Evolutionary conservation across 257 asterid genomes (phyloP).

Genomic region (Capsicum baccatum): DNA sequence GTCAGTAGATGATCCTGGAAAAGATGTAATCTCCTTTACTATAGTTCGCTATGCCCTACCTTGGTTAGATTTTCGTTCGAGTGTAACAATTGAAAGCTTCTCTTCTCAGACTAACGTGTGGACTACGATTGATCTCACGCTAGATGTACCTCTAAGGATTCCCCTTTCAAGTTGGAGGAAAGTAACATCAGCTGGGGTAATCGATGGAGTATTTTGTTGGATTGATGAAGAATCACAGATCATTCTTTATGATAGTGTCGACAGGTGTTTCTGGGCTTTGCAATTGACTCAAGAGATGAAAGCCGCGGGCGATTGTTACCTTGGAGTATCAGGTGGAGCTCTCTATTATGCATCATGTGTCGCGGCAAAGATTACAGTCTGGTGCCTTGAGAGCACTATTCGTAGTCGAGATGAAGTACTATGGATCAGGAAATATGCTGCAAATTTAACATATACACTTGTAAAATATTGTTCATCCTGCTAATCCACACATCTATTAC

Average conservation of each 20-base stretch:
- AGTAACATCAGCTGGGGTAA: too few species aligned
- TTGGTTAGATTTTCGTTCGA: neutral
- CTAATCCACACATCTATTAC: neutral
- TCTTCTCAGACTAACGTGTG: too few species aligned
- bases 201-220: neutral
- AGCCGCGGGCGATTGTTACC: neutral
- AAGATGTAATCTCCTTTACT: neutral
- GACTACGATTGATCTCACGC: too few species aligned
- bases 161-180: too few species aligned
- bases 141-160: too few species aligned
- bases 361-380: neutral
- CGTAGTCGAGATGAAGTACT: neutral
- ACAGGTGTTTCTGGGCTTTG: neutral
- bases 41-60: neutral
- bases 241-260: neutral
- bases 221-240: neutral
- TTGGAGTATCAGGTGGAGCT: neutral
- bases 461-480: neutral
- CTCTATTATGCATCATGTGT: neutral
- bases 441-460: neutral
- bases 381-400: neutral
- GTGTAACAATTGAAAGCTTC: too few species aligned
- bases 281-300: neutral
- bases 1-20: neutral
- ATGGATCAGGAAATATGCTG: neutral